Evolutionary conservation across 176 grass and related monocot species (phyloP).

Genomic region (Coix lacrymajobi): DNA sequence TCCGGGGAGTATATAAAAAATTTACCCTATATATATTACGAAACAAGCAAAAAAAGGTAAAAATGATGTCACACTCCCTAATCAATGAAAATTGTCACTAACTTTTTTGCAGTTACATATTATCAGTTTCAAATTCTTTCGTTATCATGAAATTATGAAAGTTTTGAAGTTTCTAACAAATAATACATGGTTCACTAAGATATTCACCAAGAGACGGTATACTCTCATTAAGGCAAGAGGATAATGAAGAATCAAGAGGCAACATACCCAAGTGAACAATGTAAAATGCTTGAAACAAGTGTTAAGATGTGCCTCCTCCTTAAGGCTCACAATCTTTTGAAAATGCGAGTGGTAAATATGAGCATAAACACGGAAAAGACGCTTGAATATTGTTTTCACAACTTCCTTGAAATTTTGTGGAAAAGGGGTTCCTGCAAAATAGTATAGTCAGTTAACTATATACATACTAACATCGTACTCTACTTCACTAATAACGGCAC

Average conservation of each 20-base stretch:
- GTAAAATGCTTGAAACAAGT: slow-evolving; percentile 99
- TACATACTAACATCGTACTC: not conserved
- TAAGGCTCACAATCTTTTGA: slow-evolving; percentile 89
- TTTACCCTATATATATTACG: too few species aligned
- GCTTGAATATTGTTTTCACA: slow-evolving; percentile 94
- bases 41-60: not conserved
- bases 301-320: slow-evolving; percentile 97
- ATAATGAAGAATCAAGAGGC: not conserved
- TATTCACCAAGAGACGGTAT: not conserved
- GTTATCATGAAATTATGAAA: not conserved
- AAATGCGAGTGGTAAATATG: slow-evolving; percentile 97
- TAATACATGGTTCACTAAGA: not conserved
- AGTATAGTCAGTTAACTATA: not conserved
- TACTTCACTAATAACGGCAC: not conserved
- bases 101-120: not conserved
- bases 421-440: slow-evolving; percentile 59
- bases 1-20: too few species aligned
- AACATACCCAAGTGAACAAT: slow-evolving; percentile 84
- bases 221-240: not conserved
- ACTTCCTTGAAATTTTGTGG: slow-evolving; percentile 78
- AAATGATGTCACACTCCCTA: not conserved
- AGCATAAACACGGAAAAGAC: slow-evolving; percentile 89
- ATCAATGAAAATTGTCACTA: not conserved
- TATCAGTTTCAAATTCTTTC: not conserved
- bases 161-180: not conserved